phyloP scores from a whole-genome alignment of 768 basidiomycete species.

The Infundibulicybe gibba region DNA sequence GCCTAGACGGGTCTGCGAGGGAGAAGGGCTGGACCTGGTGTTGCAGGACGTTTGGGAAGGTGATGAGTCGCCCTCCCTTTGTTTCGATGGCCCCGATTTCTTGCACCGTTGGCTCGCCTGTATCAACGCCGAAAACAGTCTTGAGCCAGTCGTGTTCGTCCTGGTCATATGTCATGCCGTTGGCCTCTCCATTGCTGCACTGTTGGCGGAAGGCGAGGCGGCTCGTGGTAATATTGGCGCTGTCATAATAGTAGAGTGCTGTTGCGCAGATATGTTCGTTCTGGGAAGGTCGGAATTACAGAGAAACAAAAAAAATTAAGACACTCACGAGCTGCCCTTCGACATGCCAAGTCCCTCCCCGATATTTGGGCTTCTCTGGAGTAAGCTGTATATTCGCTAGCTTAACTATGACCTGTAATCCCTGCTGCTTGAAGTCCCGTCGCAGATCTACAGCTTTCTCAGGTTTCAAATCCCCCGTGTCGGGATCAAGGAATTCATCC shows the following conservation, averaged over 20 bases:
- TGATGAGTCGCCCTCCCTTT: slow-evolving; percentile 10
- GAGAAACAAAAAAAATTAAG: background rate
- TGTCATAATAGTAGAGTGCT: slow-evolving; percentile 16
- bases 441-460: slow-evolving; percentile 4
- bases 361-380: slow-evolving; percentile 28
- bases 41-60: slow-evolving; percentile 13
- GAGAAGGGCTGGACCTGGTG: slow-evolving; percentile 8
- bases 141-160: slow-evolving; percentile 11
- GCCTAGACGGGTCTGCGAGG: slow-evolving; percentile 9
- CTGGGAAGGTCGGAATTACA: slow-evolving; percentile 1
- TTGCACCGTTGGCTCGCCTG: slow-evolving; percentile 1
- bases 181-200: background rate
- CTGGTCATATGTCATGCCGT: slow-evolving; percentile 8
- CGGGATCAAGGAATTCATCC: background rate
- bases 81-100: slow-evolving; percentile 8
- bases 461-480: background rate
- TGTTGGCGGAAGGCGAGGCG: slow-evolving; percentile 21
- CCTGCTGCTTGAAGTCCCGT: slow-evolving; percentile 2
- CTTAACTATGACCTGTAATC: slow-evolving; percentile 24
- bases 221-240: slow-evolving; percentile 22
- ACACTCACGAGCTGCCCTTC: slow-evolving; percentile 19
- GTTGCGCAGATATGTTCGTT: slow-evolving; percentile 16
- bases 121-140: slow-evolving; percentile 8
- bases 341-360: slow-evolving; percentile 31
- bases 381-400: slow-evolving; percentile 12